phyloP scores from a whole-genome alignment of 2,329 filamentous ascomycete genomes.

The Ophiostoma australiae region DNA sequence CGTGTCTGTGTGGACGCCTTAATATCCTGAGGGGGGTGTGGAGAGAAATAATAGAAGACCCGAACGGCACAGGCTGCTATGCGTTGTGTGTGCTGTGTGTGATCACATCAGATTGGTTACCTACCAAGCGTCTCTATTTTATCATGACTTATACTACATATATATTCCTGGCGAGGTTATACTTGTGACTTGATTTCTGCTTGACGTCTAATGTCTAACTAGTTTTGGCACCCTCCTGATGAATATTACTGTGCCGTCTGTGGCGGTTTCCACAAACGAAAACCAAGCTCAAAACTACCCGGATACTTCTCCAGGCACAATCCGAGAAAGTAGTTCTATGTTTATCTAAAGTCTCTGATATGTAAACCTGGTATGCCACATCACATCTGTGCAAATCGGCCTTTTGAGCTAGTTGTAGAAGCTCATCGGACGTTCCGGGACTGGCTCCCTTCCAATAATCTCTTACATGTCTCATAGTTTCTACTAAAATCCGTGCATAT shows the following conservation, averaged over 20 bases:
- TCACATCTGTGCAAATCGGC: background rate
- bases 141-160: no score
- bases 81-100: background rate
- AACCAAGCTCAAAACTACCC: background rate
- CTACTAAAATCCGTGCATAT: background rate
- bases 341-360: no score
- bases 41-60: background rate
- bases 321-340: background rate
- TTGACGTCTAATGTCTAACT: no score
- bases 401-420: background rate
- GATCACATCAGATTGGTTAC: background rate
- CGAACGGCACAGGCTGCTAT: background rate
- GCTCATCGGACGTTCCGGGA: constrained; percentile 1
- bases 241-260: background rate
- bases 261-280: background rate
- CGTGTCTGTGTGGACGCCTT: constrained; percentile 20
- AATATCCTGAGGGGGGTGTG: constrained; percentile 21
- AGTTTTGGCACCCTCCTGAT: background rate
- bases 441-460: background rate
- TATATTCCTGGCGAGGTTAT: no score
- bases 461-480: background rate
- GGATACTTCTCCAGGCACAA: background rate
- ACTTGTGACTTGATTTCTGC: background rate
- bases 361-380: background rate
- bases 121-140: no score